phyloP scores from a whole-genome alignment of 352 stramenopile species.

The Phytophthora sansomeana region DNA sequence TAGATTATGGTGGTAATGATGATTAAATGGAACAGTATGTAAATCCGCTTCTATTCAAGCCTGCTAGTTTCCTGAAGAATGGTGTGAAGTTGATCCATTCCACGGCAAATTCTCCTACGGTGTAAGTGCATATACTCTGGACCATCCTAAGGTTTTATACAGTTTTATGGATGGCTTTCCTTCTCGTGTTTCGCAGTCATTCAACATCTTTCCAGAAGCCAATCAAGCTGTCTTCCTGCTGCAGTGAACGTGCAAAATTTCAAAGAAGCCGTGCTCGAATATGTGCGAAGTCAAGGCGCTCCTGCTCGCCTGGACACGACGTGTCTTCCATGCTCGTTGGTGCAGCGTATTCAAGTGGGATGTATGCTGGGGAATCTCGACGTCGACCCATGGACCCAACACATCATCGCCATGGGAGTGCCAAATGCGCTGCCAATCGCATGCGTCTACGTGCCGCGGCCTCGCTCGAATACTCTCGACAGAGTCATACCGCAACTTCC shows the following conservation, averaged over 20 bases:
- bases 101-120: neutral
- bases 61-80: neutral
- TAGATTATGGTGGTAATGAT: constrained; percentile 5
- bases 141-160: neutral
- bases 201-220: too few relatives aligned
- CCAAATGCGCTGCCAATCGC: constrained; percentile 13
- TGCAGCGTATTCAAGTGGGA: neutral
- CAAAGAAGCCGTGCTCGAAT: constrained; percentile 10
- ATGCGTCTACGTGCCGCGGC: constrained; percentile 9
- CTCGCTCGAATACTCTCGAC: constrained; percentile 9
- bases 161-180: too few relatives aligned
- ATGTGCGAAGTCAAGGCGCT: neutral
- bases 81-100: neutral
- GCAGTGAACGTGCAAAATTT: neutral
- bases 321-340: constrained; percentile 13
- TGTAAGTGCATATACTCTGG: too few relatives aligned
- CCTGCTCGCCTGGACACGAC: constrained; percentile 12
- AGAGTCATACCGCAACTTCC: neutral
- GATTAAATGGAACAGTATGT: neutral
- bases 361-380: neutral
- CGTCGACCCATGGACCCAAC: constrained; percentile 4
- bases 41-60: neutral
- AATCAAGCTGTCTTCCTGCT: neutral
- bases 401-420: constrained; percentile 1
- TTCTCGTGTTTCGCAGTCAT: too few relatives aligned